phyloP scores from a whole-genome alignment of 805 yeast species.

The Metschnikowia baotianmanensis region DNA sequence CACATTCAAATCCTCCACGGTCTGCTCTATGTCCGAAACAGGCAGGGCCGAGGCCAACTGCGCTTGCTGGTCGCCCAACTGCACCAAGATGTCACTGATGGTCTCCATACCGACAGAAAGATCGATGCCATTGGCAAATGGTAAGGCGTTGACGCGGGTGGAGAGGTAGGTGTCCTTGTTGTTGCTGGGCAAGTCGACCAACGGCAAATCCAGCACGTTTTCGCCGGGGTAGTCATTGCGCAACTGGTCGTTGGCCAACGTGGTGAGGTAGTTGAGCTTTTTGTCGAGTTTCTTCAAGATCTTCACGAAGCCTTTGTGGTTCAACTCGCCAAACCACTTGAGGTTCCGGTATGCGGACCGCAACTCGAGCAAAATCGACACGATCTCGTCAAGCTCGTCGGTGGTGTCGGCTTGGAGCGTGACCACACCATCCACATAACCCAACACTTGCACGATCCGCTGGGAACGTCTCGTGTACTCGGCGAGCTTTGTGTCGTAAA shows the following conservation, averaged over 20 bases:
- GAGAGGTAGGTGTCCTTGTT: slow-evolving; percentile 45
- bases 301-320: slow-evolving; percentile 84
- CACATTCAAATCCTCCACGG: slow-evolving; percentile 13
- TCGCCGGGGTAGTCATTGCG: slow-evolving; percentile 8
- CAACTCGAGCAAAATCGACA: slow-evolving; percentile 64
- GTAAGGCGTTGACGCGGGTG: slow-evolving; percentile 68
- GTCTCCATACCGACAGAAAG: slow-evolving; percentile 50
- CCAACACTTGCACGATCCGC: slow-evolving; percentile 38
- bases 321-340: slow-evolving; percentile 92
- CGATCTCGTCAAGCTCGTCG: slow-evolving; percentile 42
- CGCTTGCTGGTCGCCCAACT: slow-evolving; percentile 44
- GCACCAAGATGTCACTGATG: slow-evolving; percentile 52
- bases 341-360: slow-evolving; percentile 74
- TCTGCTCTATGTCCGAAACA: slow-evolving; percentile 2
- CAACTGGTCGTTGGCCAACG: slow-evolving; percentile 23
- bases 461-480: slow-evolving; percentile 74
- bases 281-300: slow-evolving; percentile 90
- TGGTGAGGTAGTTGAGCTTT: slow-evolving; percentile 42
- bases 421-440: slow-evolving; percentile 25
- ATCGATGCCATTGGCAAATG: slow-evolving; percentile 72
- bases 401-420: slow-evolving; percentile 34
- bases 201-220: slow-evolving; percentile 6
- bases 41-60: slow-evolving; percentile 8
- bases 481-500: slow-evolving; percentile 66
- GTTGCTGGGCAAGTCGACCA: slow-evolving; percentile 27